Base-by-base conservation (phyloP, 2,329 filamentous ascomycete species). In the Fusarium humuli region DNA sequence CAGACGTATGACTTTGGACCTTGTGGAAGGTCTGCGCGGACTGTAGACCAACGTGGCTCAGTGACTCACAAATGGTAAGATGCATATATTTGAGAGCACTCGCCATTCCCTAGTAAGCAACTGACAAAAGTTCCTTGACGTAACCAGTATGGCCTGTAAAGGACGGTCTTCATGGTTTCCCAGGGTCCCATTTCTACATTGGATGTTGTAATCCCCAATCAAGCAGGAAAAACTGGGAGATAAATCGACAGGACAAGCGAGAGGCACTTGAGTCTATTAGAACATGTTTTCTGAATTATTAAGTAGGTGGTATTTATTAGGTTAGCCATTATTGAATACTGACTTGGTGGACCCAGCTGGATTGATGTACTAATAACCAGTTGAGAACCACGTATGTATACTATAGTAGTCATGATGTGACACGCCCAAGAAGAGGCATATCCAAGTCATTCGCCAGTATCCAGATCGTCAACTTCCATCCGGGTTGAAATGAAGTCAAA, bases 401-500 rank as follows among this genome's bases (percentile, higher is more conserved):
- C 32, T 57, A 60, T 47, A 22, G 18, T 27, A 41, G 32, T 46
- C 50, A 42, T 42, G 32, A 42, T 47, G 25, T 20, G 27, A n/a
- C 49, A 58, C 42, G 29, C 34, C 49, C 53, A 57, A 27, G 27
- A 49, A 49, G 37, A 61, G 34, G 23, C 44, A 63, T 67, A 58
- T 61, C 59, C 40, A 57, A 57, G 57, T 65, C 48, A 57, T 61
- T 67, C 47, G 40, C 65, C 64, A 34, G 16, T 69, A 73, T 64
- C 61, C 53, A 44, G 57, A 47, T 45, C 61, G 60, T 64, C 64
- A 67, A 58, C 66, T 34, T 46, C 23, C 49, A 25, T 53, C 34
- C n/a, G 27, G 18, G 22, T 20, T 27, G 23, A 22, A 41, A 18
- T 12, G 49, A 65, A 45, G 41, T 61, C 47, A 64, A 69, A 63